Evolutionary conservation across 352 stramenopile species (phyloP).

Genomic region (Pythium dissimile): DNA sequence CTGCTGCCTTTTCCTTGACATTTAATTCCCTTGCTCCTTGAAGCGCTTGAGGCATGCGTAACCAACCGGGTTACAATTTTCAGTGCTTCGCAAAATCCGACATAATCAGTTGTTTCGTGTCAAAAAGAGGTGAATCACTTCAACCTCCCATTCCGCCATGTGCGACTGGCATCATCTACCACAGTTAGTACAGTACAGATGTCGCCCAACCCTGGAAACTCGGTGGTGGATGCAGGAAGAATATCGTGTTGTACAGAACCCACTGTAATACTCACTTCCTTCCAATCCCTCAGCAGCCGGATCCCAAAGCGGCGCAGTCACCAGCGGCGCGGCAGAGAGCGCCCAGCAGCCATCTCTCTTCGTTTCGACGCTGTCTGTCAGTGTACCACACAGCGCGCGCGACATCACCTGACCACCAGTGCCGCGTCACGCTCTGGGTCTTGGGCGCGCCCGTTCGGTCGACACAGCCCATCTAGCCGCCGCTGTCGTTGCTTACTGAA

Average conservation of each 20-base stretch:
- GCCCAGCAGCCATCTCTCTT: too few relatives aligned
- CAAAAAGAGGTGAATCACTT: background rate
- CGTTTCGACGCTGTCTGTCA: background rate
- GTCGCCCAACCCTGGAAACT: background rate
- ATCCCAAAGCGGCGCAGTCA: conserved; percentile 19
- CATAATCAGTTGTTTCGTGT: too few relatives aligned
- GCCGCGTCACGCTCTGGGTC: too few relatives aligned
- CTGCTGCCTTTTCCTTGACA: background rate
- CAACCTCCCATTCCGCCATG: too few relatives aligned
- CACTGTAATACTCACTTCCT: background rate
- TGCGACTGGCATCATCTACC: conserved; percentile 2
- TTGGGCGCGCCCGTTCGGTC: too few relatives aligned
- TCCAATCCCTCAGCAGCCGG: conserved; percentile 2
- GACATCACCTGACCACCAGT: too few relatives aligned
- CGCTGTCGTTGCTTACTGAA: too few relatives aligned
- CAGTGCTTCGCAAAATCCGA: too few relatives aligned
- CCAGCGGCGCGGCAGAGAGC: background rate
- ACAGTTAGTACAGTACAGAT: background rate
- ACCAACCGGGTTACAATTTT: too few relatives aligned
- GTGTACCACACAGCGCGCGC: too few relatives aligned
- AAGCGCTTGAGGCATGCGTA: background rate
- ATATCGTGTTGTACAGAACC: background rate
- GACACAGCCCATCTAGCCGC: too few relatives aligned
- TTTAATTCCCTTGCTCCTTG: background rate
- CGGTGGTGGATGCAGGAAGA: background rate